phyloP scores from a whole-genome alignment of 495 filamentous ascomycete species.

The Cetradonia linearis region DNA sequence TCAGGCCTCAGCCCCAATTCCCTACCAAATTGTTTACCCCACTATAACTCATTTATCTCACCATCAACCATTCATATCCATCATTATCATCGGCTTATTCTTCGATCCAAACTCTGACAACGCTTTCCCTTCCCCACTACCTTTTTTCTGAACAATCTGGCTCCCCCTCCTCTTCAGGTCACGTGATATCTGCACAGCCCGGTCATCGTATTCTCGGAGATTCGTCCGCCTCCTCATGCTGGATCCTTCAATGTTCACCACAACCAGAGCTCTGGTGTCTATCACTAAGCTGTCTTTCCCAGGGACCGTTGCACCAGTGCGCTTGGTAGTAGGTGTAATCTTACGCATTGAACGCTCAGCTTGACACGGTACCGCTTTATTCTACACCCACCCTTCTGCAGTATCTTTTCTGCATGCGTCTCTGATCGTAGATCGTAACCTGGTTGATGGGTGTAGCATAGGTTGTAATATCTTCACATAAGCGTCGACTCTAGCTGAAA shows the following conservation, averaged over 20 bases:
- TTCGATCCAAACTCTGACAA: background rate
- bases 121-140: background rate
- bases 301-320: too few relatives aligned
- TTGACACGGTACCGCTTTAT: background rate
- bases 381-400: background rate
- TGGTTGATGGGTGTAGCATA: background rate
- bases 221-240: background rate
- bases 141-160: background rate
- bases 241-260: background rate
- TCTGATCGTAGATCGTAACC: background rate
- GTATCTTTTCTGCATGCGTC: background rate
- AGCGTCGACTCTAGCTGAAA: too few relatives aligned
- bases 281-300: background rate
- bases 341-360: background rate
- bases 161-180: background rate
- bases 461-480: too few relatives aligned
- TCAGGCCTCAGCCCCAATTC: background rate
- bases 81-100: background rate
- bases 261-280: background rate
- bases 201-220: background rate
- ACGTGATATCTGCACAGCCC: constrained; percentile 3
- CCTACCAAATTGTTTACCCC: constrained; percentile 7
- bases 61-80: background rate
- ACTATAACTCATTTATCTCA: background rate
- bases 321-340: too few relatives aligned